These are phyloP conservation scores for Lagenaria siceraria DNA, from an alignment of 306 rosid species.

Conservation along the genomic window DNA sequence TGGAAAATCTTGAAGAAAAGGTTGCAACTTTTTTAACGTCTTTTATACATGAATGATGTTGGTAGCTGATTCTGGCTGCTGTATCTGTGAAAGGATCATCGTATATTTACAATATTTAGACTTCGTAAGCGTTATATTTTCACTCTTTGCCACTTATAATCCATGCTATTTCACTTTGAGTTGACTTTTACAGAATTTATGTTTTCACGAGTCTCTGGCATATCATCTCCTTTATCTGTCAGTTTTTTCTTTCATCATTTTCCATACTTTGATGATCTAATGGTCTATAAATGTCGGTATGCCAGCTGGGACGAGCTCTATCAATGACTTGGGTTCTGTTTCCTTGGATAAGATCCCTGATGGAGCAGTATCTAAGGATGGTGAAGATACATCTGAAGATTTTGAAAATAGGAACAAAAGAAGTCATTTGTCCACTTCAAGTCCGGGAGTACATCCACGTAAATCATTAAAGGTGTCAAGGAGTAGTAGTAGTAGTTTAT, in stretches of 20 bases:
- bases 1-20: background rate
- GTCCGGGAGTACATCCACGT: slow-evolving; percentile 20
- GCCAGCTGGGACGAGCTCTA: slow-evolving; percentile 37
- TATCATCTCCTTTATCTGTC: background rate
- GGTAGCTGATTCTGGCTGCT: background rate
- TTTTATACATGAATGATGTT: background rate
- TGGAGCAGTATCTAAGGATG: slow-evolving; percentile 28
- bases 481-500: slow-evolving; percentile 22
- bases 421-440: slow-evolving; percentile 26
- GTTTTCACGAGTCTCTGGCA: background rate
- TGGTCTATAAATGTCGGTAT: slow-evolving; percentile 13
- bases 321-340: slow-evolving; percentile 26
- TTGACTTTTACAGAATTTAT: background rate
- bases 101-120: background rate
- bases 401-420: slow-evolving; percentile 23
- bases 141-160: background rate
- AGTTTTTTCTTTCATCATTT: background rate
- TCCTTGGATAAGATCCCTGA: slow-evolving; percentile 24
- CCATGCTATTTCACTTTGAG: background rate
- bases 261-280: slow-evolving; percentile 4
- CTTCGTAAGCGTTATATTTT: background rate
- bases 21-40: background rate
- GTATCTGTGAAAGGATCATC: background rate
- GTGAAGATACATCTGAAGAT: slow-evolving; percentile 27
- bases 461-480: slow-evolving; percentile 44